These are phyloP conservation scores for Talaromyces verruculosus DNA, from an alignment of 2,329 filamentous ascomycete species.

Conservation along the genomic window DNA sequence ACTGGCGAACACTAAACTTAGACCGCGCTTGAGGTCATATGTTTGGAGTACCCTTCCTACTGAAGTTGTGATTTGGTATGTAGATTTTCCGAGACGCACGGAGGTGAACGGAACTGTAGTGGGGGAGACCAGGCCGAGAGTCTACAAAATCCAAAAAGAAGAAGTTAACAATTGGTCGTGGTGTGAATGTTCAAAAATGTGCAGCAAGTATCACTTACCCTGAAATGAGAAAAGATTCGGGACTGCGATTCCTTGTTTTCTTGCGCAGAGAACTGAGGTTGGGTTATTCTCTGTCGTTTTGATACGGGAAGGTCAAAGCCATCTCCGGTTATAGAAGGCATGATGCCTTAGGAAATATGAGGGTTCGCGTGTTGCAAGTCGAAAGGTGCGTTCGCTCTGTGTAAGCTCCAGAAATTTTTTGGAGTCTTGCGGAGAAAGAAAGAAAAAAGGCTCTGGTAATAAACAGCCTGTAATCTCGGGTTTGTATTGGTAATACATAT, in stretches of 20 bases:
- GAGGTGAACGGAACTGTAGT: slow-evolving; percentile 87
- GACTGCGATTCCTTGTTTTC: slow-evolving; percentile 57
- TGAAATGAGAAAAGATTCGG: slow-evolving; percentile 87
- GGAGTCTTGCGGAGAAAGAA: slow-evolving; percentile 4
- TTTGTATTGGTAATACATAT: neutral
- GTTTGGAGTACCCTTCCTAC: slow-evolving; percentile 89
- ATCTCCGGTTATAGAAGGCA: slow-evolving; percentile 52
- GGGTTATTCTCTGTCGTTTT: slow-evolving; percentile 60
- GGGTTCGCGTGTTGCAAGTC: slow-evolving; percentile 4
- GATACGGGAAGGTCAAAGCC: slow-evolving; percentile 62
- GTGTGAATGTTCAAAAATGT: neutral
- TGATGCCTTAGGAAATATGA: slow-evolving; percentile 28
- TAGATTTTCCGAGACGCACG: slow-evolving; percentile 85
- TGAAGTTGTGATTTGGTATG: slow-evolving; percentile 95
- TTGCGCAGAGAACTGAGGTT: slow-evolving; percentile 8
- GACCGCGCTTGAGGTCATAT: slow-evolving; percentile 85
- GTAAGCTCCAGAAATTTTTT: neutral
- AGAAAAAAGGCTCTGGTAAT: slow-evolving; percentile 11
- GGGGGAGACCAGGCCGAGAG: slow-evolving; percentile 87
- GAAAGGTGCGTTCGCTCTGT: neutral
- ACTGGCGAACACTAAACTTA: slow-evolving; percentile 91
- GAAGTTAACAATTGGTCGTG: slow-evolving; percentile 4
- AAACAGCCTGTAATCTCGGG: neutral
- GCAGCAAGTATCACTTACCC: slow-evolving; percentile 58
- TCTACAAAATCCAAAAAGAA: slow-evolving; percentile 53